Base-by-base conservation (phyloP, 495 filamentous ascomycete species). In the Daldinia bambusicola region DNA sequence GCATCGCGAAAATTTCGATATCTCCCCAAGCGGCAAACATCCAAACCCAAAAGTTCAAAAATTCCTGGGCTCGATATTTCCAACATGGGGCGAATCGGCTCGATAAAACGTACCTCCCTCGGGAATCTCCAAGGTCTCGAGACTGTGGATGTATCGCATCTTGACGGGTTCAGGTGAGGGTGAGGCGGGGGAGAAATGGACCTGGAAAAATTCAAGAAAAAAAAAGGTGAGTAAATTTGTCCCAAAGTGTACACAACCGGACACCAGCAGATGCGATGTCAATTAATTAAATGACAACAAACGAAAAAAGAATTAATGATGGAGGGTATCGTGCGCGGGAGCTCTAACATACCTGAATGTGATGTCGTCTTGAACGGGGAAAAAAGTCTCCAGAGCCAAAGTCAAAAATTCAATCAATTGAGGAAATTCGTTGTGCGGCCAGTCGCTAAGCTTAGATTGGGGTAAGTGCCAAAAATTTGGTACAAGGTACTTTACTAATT, bases 121-220 rank as follows among this genome's bases (percentile, higher is more conserved):
- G 71, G 96, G 95, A 82, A 99, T 92, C 76, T 88, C 87, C 84
- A 99, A 89, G 84, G 89, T 88, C 89, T 99, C 95, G 85, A 92
- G 86, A 79, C 92, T 95, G 87, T 98, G 93, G 86, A 98, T 97
- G 90, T 97, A 97, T 87, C 91, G 92, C 94, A 97, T 97, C 83
- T 91, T 95, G 88, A 80, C 83, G 82, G 72, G 72, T 77, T 76
- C 76, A 75, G 74, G 75, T 70, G 66, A 65, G 62, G 70, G 64
- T 76, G 67, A 72, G 37, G 73, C 62, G 67, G 74, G 69, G 74
- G 58, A 66, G 56, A 72, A 70, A 69, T 58, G 71, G 59, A 73
- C 75, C 74, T 69, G 36, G 4, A 70, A 36, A 61, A 12, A 34
- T 58, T 18, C 32, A 57, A 41, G 22, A 36, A 36, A 32, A 61